Percentiles rank a stretch among this genome's conserved stretches.
phyloP scores from a whole-genome alignment of 2,329 filamentous ascomycete species.

The Calonectria crousiana region DNA sequence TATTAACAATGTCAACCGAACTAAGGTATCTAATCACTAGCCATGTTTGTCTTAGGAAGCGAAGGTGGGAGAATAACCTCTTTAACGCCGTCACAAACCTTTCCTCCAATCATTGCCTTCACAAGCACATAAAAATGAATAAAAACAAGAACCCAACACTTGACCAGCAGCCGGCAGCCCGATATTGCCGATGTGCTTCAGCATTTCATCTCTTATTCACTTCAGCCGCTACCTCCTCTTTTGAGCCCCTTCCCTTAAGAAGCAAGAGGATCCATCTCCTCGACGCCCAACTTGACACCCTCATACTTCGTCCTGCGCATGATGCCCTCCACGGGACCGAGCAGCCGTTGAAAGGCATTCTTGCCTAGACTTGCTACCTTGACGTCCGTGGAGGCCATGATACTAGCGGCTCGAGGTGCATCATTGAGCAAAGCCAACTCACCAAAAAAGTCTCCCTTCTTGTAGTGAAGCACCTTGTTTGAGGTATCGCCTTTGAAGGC shows the following conservation, averaged over 20 bases:
- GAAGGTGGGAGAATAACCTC: constrained; percentile 48
- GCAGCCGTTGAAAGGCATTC: constrained; percentile 91
- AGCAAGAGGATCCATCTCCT: constrained; percentile 75
- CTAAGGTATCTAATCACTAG: constrained; percentile 53
- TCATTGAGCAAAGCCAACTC: constrained; percentile 95
- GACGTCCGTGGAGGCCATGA: constrained; percentile 86
- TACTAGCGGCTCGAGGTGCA: constrained; percentile 89
- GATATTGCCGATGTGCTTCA: constrained; percentile 20
- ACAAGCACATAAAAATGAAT: constrained; percentile 19
- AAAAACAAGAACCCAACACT: constrained; percentile 24
- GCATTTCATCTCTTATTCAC: constrained; percentile 22
- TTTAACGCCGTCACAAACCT: constrained; percentile 44
- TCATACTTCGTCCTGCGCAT: constrained; percentile 83
- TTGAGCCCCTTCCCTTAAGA: constrained; percentile 35
- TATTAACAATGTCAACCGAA: constrained; percentile 41
- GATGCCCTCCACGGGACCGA: constrained; percentile 94
- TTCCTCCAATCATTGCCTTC: constrained; percentile 35
- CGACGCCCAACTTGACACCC: constrained; percentile 70
- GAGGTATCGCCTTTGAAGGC: constrained; percentile 83
- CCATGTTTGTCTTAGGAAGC: constrained; percentile 49
- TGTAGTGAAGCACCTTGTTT: constrained; percentile 82
- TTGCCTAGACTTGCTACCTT: constrained; percentile 95
- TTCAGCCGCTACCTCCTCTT: constrained; percentile 5
- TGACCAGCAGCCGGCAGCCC: constrained; percentile 4
- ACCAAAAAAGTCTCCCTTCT: constrained; percentile 96